Base-by-base conservation (phyloP, 1,284 basidiomycete genomes). In the Moniliella sp. region DNA sequence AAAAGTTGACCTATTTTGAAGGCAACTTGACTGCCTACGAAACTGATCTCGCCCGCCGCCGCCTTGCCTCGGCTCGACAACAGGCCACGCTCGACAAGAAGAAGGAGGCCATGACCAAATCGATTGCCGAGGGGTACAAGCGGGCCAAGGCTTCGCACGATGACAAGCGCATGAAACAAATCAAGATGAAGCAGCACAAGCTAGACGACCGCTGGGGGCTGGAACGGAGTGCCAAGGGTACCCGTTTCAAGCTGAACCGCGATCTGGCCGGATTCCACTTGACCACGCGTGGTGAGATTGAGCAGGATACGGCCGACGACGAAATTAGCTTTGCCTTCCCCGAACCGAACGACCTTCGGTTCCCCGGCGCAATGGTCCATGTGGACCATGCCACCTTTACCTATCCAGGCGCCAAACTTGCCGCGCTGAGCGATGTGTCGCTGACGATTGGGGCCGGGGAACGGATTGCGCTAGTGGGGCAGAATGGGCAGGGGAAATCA, bases 101-200 rank as follows among this genome's bases (percentile, higher is more conserved):
- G 50, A 66, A 64, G 27, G 65, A 64, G 18, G 35, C 55, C 41
- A 65, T 67, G 30, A 61, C 67, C 40, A 60, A 60, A 21, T 54
- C 57, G 2, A 66, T 65, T n/a, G 45, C 65, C 23, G 66, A 71
- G 28, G 66, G 68, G 15, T 63, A 64, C 3, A 66, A 66, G 19
- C 61, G 65, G 4, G 74, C 73, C 0, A 71, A 69, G 43, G 64
- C 67, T 33, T 69, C 69, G 1, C 66, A 74, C 0, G 74, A 78
- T 44, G 74, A 77, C 37, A 75, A 75, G 48, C 57, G 56, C 26
- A 54, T 69, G 32, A 43, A 68, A 25, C 67, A 69, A 64, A 70
- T 66, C n/a, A 67, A 67, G 36, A 70, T 67, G 19, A 57, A 74
- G 5, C 68, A 72, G 51, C 73, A 71, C 60, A 76, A 75, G 53